Evolutionary conservation across 805 yeast species (phyloP).

Genomic region (Tetrapisispora phaffii): DNA sequence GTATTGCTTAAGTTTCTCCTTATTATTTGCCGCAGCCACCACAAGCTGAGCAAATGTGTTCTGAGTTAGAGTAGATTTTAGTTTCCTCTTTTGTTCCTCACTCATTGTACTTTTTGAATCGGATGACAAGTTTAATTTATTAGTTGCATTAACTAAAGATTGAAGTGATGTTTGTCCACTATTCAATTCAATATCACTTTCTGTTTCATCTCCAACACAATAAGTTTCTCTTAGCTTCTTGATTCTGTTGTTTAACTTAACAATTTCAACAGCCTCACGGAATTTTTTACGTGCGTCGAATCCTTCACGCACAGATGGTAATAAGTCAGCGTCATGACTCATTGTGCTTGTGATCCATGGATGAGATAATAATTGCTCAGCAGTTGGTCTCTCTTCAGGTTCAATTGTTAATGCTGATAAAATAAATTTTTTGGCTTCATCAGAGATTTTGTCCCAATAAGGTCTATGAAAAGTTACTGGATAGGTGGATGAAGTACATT

Average conservation of each 20-base stretch:
- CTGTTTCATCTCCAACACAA: constrained; percentile 35
- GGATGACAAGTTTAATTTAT: constrained; percentile 5
- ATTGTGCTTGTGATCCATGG: constrained; percentile 60
- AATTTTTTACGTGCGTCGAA: constrained; percentile 79
- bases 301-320: constrained; percentile 70
- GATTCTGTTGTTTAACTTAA: constrained; percentile 71
- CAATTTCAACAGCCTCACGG: constrained; percentile 76
- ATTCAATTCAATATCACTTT: constrained; percentile 24
- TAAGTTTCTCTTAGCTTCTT: constrained; percentile 54
- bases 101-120: constrained; percentile 7
- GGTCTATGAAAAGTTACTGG: constrained; percentile 80
- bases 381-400: constrained; percentile 61
- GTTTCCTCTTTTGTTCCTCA: constrained; percentile 8
- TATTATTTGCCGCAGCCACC: constrained; percentile 53
- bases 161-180: constrained; percentile 10
- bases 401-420: constrained; percentile 57
- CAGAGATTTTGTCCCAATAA: constrained; percentile 76
- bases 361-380: constrained; percentile 52
- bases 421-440: constrained; percentile 73
- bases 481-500: constrained; percentile 55
- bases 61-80: constrained; percentile 37
- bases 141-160: constrained; percentile 14
- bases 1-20: constrained; percentile 31
- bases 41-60: constrained; percentile 62
- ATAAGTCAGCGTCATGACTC: constrained; percentile 50